These are phyloP conservation scores for Solanum microdontum DNA, from an alignment of 257 asterid genomes.

Conservation along the genomic window DNA sequence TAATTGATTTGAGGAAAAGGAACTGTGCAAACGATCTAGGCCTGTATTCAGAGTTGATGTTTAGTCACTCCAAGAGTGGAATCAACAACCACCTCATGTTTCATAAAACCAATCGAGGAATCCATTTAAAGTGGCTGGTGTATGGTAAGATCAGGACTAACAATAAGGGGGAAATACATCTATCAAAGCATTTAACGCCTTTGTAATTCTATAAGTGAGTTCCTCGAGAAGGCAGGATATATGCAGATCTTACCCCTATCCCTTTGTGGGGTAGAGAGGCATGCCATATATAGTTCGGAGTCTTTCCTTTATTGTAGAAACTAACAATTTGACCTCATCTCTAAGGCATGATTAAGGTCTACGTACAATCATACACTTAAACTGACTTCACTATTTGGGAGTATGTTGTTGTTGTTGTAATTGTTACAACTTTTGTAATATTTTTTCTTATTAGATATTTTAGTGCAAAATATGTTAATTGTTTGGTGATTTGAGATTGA, in stretches of 20 bases:
- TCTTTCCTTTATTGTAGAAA: background rate
- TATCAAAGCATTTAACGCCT: background rate
- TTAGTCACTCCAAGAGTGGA: background rate
- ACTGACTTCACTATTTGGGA: background rate
- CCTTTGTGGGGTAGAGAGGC: background rate
- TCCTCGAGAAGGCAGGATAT: rapidly evolving
- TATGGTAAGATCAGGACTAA: background rate
- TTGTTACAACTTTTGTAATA: background rate
- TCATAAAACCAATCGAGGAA: background rate
- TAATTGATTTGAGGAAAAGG: background rate
- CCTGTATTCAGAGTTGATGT: background rate
- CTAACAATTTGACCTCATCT: background rate
- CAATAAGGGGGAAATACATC: background rate
- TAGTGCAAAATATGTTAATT: background rate
- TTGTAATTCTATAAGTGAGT: rapidly evolving
- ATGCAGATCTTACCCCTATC: background rate
- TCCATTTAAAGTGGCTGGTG: background rate
- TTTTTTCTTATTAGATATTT: background rate
- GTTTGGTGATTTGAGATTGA: background rate
- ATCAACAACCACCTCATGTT: background rate
- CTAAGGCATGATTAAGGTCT: background rate
- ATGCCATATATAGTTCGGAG: background rate
- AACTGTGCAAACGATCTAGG: background rate
- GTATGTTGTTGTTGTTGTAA: background rate
- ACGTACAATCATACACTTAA: background rate